Evolutionary conservation across 2,329 filamentous ascomycete genomes (phyloP), one percentile per base, ranked within the genome.

Genomic region (Hymenotorrendiella dingleyae): DNA sequence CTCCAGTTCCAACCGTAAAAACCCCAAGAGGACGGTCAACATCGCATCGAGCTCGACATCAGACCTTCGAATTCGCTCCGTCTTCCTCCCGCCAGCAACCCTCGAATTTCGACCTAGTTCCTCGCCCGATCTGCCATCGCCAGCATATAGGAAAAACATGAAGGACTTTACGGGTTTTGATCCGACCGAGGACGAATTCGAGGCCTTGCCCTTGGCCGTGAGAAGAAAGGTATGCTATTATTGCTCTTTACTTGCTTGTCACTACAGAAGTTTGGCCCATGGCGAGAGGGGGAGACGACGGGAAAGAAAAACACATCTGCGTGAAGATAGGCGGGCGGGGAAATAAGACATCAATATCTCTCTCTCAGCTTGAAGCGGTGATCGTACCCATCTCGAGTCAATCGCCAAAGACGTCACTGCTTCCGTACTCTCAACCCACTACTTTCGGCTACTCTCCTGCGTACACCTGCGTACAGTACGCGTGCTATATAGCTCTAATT

Each of bases 161-260:
- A 56, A 54, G 45, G 53, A 58, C 16, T 55, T 60, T 36, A 57
- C 54, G 6, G 58, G 58, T 4, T 58, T 54, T 28, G 47, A 47
- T 6, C 57, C 58, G 10, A 60, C 69, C 2, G 62, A 65, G 36
- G 69, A 72, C 47, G 71, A 73, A 52, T 74, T 72, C 53, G 69
- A 73, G 51, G 65, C 68, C 28, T 60, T 74, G 42, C 71, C 71
- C 7, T 50, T 69, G 34, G 69, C 70, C n/a, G 68, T 74, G 17
- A 66, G 69, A 49, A 65, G 68, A 58, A 74, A 74, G 67, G 71
- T 74, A 60, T 60, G 68, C 64, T 39, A 32, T 43, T 19, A 22
- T 7, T 19, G 24, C 28, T 17, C 4, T 42, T 33, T 42, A 29
- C 26, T 39, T 29, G 22, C 17, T 39, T 22, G 27, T 34, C 28